Percentiles rank a stretch among this genome's conserved stretches.
Evolutionary conservation across 148 eudicot species (phyloP).

Genomic region (Camellia sinensis): DNA sequence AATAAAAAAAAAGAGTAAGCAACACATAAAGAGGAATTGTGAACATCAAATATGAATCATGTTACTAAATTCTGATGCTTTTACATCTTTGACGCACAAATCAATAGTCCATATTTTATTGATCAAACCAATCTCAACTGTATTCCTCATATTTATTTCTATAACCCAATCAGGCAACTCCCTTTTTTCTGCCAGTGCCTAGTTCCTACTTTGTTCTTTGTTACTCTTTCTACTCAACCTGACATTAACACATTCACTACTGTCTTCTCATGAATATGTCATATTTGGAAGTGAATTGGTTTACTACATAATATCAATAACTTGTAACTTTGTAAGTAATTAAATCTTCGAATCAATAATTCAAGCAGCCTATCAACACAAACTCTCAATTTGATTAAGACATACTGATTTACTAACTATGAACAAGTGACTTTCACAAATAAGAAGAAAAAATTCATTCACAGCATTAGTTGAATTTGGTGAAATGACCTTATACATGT

Average conservation of each 20-base stretch:
- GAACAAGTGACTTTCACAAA: neutral
- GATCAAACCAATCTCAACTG: too few species aligned
- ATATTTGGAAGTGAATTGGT: neutral
- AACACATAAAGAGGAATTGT: too few species aligned
- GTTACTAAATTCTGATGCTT: neutral
- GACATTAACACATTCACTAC: neutral
- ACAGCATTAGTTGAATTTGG: neutral
- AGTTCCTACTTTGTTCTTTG: neutral
- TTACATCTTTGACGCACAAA: neutral
- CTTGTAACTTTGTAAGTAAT: too few species aligned
- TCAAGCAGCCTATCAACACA: too few species aligned
- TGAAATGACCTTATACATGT: neutral
- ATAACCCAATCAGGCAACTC: too few species aligned
- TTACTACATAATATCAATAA: neutral
- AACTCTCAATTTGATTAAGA: neutral
- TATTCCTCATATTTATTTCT: too few species aligned
- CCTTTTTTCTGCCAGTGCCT: neutral
- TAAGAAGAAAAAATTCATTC: neutral
- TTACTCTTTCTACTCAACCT: neutral
- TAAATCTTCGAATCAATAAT: too few species aligned
- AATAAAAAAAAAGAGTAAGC: too few species aligned
- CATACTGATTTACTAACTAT: neutral
- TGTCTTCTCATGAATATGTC: neutral
- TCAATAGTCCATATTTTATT: too few species aligned
- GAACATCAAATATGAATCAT: neutral